Percentiles rank a stretch among this genome's conserved stretches.
Conservation (phyloP, 768 basidiomycete species). For the Suillus sp. region DNA sequence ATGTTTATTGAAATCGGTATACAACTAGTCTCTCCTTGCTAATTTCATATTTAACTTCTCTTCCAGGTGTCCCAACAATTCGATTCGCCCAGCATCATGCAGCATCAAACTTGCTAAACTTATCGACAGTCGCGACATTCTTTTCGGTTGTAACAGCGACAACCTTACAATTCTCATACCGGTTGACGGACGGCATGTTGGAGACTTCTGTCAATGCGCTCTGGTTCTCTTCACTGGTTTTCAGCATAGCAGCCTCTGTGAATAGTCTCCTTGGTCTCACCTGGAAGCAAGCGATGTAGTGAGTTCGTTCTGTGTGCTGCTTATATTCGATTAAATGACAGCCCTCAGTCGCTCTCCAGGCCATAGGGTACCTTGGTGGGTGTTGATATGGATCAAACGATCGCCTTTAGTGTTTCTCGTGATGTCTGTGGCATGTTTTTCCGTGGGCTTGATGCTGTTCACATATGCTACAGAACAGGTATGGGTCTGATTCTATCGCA, state of each 20-base stretch:
- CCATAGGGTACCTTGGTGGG: conserved; percentile 60
- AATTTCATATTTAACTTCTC: not conserved
- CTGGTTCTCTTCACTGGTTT: conserved; percentile 58
- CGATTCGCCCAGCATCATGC: conserved; percentile 56
- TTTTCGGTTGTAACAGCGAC: conserved; percentile 56
- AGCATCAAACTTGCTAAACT: conserved; percentile 48
- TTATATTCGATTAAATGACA: conserved; percentile 20
- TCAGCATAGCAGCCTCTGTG: conserved; percentile 57
- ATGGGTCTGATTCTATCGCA: conserved; percentile 24
- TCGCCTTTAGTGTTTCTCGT: conserved; percentile 83
- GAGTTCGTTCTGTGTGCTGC: conserved; percentile 28
- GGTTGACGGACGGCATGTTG: conserved; percentile 35
- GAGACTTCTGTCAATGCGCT: conserved; percentile 49
- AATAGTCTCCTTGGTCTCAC: conserved; percentile 54
- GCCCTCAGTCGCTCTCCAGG: conserved; percentile 50
- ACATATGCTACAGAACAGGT: conserved; percentile 75
- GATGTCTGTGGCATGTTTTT: conserved; percentile 82
- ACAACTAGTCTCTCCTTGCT: not conserved
- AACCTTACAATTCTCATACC: conserved; percentile 50
- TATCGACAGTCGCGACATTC: conserved; percentile 57
- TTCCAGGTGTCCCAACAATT: conserved; percentile 53
- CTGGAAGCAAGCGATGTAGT: conserved; percentile 63
- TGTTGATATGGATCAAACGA: conserved; percentile 81
- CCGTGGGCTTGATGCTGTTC: conserved; percentile 74
- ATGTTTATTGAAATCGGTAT: conserved; percentile 57